phyloP scores from a whole-genome alignment of 768 basidiomycete genomes.

The Phlebiopsis gigantea region DNA sequence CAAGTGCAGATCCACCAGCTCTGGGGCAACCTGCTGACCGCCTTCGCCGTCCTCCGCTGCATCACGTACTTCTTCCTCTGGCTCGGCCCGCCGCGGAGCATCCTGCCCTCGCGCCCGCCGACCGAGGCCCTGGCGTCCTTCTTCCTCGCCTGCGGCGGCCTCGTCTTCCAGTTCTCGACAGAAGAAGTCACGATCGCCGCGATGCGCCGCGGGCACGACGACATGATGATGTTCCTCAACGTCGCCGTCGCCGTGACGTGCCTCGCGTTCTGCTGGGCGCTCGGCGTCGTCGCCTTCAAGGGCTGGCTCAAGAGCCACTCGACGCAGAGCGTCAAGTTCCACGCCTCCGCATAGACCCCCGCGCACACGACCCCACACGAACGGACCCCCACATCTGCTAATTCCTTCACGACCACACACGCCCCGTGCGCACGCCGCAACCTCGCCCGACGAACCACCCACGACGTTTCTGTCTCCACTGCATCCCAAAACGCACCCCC shows the following conservation, averaged over 20 bases:
- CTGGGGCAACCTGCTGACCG: constrained; percentile 86
- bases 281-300: constrained; percentile 72
- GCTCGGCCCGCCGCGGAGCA: constrained; percentile 75
- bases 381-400: not conserved
- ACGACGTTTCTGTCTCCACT: not conserved
- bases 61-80: constrained; percentile 94
- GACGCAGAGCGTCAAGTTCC: constrained; percentile 26
- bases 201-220: constrained; percentile 86
- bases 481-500: not conserved
- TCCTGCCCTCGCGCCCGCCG: constrained; percentile 89
- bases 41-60: constrained; percentile 73
- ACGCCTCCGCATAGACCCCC: constrained; percentile 27
- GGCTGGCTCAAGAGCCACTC: constrained; percentile 64
- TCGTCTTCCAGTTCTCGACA: constrained; percentile 85
- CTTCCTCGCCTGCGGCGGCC: constrained; percentile 81
- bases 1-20: constrained; percentile 88
- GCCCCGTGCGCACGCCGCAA: not conserved
- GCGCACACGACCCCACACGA: not conserved
- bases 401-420: not conserved
- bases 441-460: not conserved
- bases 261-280: constrained; percentile 80
- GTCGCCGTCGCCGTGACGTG: constrained; percentile 83
- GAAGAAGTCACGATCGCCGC: constrained; percentile 89
- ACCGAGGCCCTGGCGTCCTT: constrained; percentile 89
- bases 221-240: constrained; percentile 85